Percentiles rank a stretch among this genome's conserved stretches.
Conservation (phyloP, 495 filamentous ascomycete species). For the Penicillium lividum region DNA sequence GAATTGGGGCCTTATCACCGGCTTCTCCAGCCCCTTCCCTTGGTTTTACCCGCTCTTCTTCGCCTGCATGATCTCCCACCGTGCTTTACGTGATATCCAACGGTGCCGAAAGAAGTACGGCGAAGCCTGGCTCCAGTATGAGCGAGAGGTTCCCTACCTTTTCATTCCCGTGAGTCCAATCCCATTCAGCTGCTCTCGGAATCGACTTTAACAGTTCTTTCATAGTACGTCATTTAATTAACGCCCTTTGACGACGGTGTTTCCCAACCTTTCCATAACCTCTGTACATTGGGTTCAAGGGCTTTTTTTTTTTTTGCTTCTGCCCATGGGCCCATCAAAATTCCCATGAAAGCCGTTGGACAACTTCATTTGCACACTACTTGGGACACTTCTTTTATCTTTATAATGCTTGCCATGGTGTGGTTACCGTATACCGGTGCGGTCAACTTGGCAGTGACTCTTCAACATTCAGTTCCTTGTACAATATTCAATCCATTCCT, state of each 20-base stretch:
- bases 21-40: slow-evolving; percentile 80
- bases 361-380: slow-evolving; percentile 14
- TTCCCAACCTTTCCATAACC: slow-evolving; percentile 3
- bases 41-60: slow-evolving; percentile 99
- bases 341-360: slow-evolving; percentile 3
- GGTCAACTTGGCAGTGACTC: slow-evolving; percentile 1
- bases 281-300: slow-evolving; percentile 24
- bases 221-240: slow-evolving; percentile 40
- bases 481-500: slow-evolving; percentile 27
- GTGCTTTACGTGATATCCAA: slow-evolving; percentile 80
- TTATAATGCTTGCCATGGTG: slow-evolving; percentile 23
- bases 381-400: slow-evolving; percentile 22
- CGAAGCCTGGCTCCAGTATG: slow-evolving; percentile 88
- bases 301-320: slow-evolving; percentile 12
- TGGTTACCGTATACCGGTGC: background rate
- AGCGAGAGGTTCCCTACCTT: slow-evolving; percentile 82
- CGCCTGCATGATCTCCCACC: slow-evolving; percentile 84
- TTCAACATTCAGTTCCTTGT: slow-evolving; percentile 26
- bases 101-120: slow-evolving; percentile 88
- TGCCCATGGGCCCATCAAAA: slow-evolving; percentile 17
- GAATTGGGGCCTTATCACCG: slow-evolving; percentile 65
- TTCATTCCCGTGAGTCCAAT: slow-evolving; percentile 85
- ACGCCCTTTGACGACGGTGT: background rate
- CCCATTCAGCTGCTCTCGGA: background rate
- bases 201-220: background rate